These are phyloP conservation scores for Suillus discolor DNA, from an alignment of 768 basidiomycete species.

Conservation along the genomic window DNA sequence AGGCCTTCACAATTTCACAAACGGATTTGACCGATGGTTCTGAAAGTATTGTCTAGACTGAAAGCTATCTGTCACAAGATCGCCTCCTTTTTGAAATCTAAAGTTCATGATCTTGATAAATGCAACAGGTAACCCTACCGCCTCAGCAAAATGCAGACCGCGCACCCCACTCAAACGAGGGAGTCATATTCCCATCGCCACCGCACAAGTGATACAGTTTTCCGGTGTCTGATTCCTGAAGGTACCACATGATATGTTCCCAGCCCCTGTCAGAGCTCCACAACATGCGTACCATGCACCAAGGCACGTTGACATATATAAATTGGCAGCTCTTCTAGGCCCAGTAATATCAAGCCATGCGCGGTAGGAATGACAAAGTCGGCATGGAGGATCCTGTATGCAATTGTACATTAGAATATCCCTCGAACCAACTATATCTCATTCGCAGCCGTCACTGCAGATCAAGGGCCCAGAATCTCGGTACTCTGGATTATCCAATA, in stretches of 20 bases:
- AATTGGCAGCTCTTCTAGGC: neutral
- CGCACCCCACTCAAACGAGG: neutral
- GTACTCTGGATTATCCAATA: neutral
- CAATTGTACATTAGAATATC: neutral
- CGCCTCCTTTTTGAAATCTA: neutral
- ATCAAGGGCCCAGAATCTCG: neutral
- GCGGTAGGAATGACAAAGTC: neutral
- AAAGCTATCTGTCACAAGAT: neutral
- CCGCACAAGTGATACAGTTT: neutral
- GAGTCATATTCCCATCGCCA: slow-evolving; percentile 4
- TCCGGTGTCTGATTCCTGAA: neutral
- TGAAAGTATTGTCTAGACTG: neutral
- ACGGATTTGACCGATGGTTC: neutral
- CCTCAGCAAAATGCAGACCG: neutral
- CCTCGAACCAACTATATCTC: neutral
- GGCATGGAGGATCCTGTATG: neutral
- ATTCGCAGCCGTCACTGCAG: neutral
- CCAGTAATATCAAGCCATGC: neutral
- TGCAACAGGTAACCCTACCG: neutral
- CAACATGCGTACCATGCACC: neutral
- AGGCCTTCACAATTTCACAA: neutral
- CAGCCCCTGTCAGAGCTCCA: slow-evolving; percentile 8
- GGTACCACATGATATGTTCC: neutral
- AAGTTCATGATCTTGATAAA: neutral
- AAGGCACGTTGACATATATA: neutral